These are phyloP conservation scores for Strombidium stylifer DNA, from an alignment of 73 alveolate species.

Conservation along the genomic window DNA sequence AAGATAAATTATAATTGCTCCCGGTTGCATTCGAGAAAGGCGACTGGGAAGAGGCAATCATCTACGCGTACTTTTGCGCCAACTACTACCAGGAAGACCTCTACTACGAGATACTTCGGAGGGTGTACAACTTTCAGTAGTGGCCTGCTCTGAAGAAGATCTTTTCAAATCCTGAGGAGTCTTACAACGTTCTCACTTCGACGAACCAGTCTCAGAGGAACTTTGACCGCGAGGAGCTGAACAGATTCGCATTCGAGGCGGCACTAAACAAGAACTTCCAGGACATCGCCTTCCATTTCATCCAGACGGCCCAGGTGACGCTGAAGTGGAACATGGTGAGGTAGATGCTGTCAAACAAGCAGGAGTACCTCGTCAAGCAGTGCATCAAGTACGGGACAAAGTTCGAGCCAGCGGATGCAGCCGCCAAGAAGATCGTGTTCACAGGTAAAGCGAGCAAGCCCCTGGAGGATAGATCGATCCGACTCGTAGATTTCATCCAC, in stretches of 20 bases:
- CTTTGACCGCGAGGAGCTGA: slow-evolving; percentile 30
- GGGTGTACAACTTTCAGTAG: not conserved
- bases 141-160: not conserved
- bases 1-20: slow-evolving; percentile 18
- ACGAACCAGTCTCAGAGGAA: not conserved
- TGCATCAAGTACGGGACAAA: slow-evolving; percentile 52
- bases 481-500: slow-evolving; percentile 44
- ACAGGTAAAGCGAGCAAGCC: slow-evolving; percentile 37
- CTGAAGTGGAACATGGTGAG: slow-evolving; percentile 46
- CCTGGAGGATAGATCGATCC: slow-evolving; percentile 40
- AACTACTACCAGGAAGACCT: slow-evolving; percentile 26
- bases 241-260: slow-evolving; percentile 22
- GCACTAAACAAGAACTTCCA: slow-evolving; percentile 30
- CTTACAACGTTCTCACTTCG: not conserved
- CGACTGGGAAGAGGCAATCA: slow-evolving; percentile 27
- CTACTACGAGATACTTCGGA: slow-evolving; percentile 16
- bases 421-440: slow-evolving; percentile 45
- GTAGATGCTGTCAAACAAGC: slow-evolving; percentile 39
- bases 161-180: slow-evolving; percentile 11
- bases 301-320: slow-evolving; percentile 36
- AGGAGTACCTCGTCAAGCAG: slow-evolving; percentile 44
- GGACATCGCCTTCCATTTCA: slow-evolving; percentile 38
- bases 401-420: slow-evolving; percentile 32
- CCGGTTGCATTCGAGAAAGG: not conserved
- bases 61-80: slow-evolving; percentile 35